Percentiles rank a stretch among this genome's conserved stretches.
Evolutionary conservation across 176 grass and related monocot genomes (phyloP).

Genomic region (Cocos nucifera): DNA sequence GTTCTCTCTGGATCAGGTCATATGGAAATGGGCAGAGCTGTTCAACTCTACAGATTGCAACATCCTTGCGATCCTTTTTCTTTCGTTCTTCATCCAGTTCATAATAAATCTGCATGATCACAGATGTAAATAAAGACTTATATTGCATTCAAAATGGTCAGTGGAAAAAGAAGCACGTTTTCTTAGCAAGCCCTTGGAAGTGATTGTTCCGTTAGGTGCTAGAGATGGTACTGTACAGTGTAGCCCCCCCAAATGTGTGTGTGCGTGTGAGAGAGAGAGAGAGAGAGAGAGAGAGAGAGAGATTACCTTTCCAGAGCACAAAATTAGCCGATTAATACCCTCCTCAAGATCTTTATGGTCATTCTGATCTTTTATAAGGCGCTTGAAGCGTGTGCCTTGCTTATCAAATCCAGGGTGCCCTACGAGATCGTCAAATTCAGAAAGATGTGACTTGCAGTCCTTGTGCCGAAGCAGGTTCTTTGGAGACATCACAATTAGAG

Average conservation of each 20-base stretch:
- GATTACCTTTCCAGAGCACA: constrained; percentile 19
- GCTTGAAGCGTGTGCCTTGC: constrained; percentile 17
- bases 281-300: too few species aligned
- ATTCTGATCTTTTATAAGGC: constrained; percentile 17
- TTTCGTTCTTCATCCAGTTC: constrained; percentile 16
- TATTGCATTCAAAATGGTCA: too few species aligned
- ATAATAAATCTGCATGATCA: constrained; percentile 3
- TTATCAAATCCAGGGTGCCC: constrained; percentile 18
- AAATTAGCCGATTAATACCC: constrained; percentile 11
- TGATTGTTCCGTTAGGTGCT: too few species aligned
- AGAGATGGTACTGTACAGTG: too few species aligned
- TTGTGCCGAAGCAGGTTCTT: constrained; percentile 19
- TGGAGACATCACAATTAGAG: constrained; percentile 17
- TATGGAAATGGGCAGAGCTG: constrained; percentile 19
- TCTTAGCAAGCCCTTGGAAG: too few species aligned
- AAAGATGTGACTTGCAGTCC: constrained; percentile 20
- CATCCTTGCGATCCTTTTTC: constrained; percentile 15
- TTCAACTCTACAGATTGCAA: constrained; percentile 21
- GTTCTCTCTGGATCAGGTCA: constrained; percentile 16
- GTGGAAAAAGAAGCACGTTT: too few species aligned
- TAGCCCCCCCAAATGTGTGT: too few species aligned
- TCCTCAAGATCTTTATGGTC: constrained; percentile 7
- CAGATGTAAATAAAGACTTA: too few species aligned
- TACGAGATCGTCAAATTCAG: constrained; percentile 16
- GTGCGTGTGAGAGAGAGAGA: too few species aligned